Evolutionary conservation across 2,329 filamentous ascomycete genomes (phyloP), one percentile per base, ranked within the genome.

Genomic region (Fusarium verticillioides): DNA sequence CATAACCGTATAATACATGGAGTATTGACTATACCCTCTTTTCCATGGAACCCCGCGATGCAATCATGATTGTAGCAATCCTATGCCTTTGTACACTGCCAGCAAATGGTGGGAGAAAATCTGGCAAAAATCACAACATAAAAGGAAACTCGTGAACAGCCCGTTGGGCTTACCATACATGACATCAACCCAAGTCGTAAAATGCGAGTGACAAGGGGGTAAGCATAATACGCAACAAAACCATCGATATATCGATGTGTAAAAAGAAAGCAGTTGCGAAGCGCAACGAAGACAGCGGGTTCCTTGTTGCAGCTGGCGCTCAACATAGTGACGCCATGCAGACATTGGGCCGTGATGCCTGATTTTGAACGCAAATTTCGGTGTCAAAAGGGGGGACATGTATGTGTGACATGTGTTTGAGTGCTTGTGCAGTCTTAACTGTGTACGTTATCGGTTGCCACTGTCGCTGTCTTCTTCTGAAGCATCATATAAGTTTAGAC

Each of bases 401-500:
- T 46, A 30, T 59, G 40, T 46, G 23, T 57, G 42, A 32, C 49
- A 28, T 53, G 19, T 42, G n/a, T 36, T 56, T 39, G 32, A 54
- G 53, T 19, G 26, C 16, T n/a, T 26, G 16, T 30, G 12, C 28
- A 50, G 53, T 40, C 23, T 53, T 37, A 16, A 28, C 13, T 39
- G 42, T 50, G 54, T 34, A 19, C 47, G 40, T 78, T 69, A 81
- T 56, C 70, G 69, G 40, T 56, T 77, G 42, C 79, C 73, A 49
- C 79, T 79, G 57, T 77, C 77, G 58, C 79, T 79, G 37, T 80
- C 80, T 44, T 82, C 79, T 64, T 83, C 82, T 21, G 78, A 73
- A 40, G 81, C 76, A 54, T 85, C 84, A 77, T 85, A 87, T 42
- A 87, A 79, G 66, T 87, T 85, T 6, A 87, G 76, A 46, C 82